A percentile compares a stretch with the other conserved stretches of the same genome.
Conservation (phyloP, 257 asterid species). For the Solanum peruvianum region DNA sequence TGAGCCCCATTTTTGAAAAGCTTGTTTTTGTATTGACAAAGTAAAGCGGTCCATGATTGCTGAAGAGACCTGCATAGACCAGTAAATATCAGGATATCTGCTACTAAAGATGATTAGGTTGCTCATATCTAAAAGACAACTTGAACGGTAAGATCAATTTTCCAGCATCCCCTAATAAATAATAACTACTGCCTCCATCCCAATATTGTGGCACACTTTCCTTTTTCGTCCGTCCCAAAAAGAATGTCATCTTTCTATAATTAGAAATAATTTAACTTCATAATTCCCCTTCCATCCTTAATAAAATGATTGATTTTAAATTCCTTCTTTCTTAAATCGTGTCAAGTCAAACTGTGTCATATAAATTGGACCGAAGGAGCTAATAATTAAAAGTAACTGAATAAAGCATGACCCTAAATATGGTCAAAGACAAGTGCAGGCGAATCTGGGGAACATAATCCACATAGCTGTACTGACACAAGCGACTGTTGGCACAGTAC, state of each 20-base stretch:
- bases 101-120: background rate
- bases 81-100: background rate
- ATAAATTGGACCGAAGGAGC: background rate
- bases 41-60: constrained; percentile 61
- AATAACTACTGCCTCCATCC: background rate
- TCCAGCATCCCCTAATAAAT: background rate
- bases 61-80: constrained; percentile 30
- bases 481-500: background rate
- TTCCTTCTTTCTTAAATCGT: background rate
- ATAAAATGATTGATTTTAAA: background rate
- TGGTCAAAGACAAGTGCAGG: background rate
- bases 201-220: background rate
- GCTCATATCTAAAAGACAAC: background rate
- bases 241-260: background rate
- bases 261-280: background rate
- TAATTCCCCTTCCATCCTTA: background rate
- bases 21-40: constrained; percentile 65
- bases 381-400: background rate
- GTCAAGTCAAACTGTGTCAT: background rate
- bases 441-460: background rate
- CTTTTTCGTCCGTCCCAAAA: background rate
- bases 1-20: constrained; percentile 86
- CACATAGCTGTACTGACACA: background rate
- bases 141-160: background rate
- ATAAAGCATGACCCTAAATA: background rate